Conservation (phyloP, 1,139 yeast genomes). For the Debaryomyces sp. region DNA sequence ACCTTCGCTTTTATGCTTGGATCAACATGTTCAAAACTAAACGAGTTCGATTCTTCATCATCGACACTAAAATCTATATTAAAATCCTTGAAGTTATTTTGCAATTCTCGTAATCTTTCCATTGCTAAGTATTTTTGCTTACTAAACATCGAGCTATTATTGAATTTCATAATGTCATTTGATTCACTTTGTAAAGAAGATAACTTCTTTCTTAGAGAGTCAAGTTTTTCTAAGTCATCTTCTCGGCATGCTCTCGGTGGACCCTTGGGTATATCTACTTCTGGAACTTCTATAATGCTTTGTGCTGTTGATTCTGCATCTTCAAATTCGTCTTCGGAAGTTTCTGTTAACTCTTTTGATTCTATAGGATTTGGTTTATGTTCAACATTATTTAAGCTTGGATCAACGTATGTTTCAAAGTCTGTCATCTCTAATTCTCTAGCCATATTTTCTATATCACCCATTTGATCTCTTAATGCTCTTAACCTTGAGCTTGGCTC, state of each 20-base stretch:
- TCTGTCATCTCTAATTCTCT: conserved; percentile 86
- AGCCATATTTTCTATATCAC: conserved; percentile 80
- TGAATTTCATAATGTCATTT: conserved; percentile 71
- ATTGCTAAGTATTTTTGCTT: conserved; percentile 65
- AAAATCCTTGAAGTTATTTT: conserved; percentile 60
- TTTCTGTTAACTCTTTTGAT: conserved; percentile 15
- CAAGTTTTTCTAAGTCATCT: conserved; percentile 50
- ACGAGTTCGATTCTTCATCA: conserved; percentile 18
- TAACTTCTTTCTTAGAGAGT: conserved; percentile 57
- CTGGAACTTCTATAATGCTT: background rate
- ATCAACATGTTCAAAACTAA: conserved; percentile 28
- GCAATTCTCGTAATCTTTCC: conserved; percentile 67
- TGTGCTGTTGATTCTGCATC: conserved; percentile 22
- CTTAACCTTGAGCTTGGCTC: conserved; percentile 82
- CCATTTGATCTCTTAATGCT: conserved; percentile 82
- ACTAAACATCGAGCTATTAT: conserved; percentile 59
- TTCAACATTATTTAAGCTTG: conserved; percentile 10
- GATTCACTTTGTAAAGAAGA: conserved; percentile 69
- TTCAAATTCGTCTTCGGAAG: conserved; percentile 12
- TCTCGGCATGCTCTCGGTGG: conserved; percentile 40
- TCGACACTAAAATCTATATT: conserved; percentile 53
- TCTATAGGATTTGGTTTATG: conserved; percentile 8
- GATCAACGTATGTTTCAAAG: conserved; percentile 50
- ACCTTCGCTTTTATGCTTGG: conserved; percentile 39
- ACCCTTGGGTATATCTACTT: conserved; percentile 20